These are phyloP conservation scores for Coffea canephora DNA, from an alignment of 257 asterid species.

Conservation along the genomic window DNA sequence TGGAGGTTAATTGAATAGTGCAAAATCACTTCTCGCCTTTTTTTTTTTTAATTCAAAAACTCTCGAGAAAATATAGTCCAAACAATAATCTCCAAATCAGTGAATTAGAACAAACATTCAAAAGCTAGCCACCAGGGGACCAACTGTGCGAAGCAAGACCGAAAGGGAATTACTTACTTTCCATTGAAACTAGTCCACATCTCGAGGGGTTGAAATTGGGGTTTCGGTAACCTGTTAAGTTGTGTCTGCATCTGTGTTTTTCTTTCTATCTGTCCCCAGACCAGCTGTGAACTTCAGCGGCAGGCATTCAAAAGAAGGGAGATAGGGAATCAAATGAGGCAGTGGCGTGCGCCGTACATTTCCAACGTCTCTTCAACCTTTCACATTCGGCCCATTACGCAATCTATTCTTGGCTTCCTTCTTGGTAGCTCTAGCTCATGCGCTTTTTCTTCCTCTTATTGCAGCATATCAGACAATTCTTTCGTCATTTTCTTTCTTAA, in stretches of 20 bases:
- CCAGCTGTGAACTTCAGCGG: neutral
- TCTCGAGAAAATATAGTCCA: too few relatives aligned
- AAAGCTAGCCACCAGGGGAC: neutral
- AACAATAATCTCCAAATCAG: too few relatives aligned
- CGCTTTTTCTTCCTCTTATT: too few relatives aligned
- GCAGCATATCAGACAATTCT: too few relatives aligned
- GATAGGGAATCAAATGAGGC: neutral
- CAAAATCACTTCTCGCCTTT: too few relatives aligned
- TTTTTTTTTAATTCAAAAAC: too few relatives aligned
- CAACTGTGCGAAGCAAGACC: neutral
- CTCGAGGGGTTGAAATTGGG: neutral
- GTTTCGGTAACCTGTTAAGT: neutral
- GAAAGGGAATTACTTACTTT: neutral
- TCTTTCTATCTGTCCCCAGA: neutral
- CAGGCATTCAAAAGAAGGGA: neutral
- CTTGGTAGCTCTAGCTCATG: neutral
- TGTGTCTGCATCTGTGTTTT: neutral
- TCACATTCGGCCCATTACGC: neutral
- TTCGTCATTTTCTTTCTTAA: too few relatives aligned
- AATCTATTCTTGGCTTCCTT: neutral
- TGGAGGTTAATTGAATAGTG: too few relatives aligned
- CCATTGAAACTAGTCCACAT: neutral
- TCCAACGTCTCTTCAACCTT: neutral
- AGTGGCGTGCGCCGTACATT: neutral
- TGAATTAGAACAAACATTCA: neutral